Evolutionary conservation across 1,284 basidiomycete genomes (phyloP), one percentile per base, ranked within the genome.

Genomic region (Tilletia walkeri): DNA sequence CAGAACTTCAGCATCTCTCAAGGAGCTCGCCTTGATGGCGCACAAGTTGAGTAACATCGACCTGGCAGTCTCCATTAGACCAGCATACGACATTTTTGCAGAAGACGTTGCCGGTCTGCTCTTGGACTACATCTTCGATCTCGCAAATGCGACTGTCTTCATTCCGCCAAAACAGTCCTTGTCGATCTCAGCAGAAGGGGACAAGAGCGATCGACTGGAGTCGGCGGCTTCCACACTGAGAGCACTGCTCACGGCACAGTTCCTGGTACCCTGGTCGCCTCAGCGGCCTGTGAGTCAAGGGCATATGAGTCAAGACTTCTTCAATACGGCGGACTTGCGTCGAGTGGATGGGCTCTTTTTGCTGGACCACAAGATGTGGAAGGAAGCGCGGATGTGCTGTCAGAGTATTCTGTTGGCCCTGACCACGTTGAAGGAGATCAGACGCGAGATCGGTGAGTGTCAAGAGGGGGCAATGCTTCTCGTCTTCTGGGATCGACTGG

Each of bases 21-120:
- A 10, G 70, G 20, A 41, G 70, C 41, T n/a, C 36, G 34, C 24
- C 10, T 18, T 67, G 9, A 48, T 67, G 45, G 20, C 39, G 36
- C 63, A 30, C 53, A 88, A 89, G 69, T 89, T 99, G 71, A 87
- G 90, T 14, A 90, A 92, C 78, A 94, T 98, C 73, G 95, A 98
- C 79, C 86, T 99, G 0, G 92, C 92, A 4, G 92, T 98, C 24
- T 95, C 93, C 0, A 89, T 99, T 67, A 89, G 94, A 4, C 88
- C 91, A 24, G 91, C 93, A 2, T 91, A 91, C 78, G 94, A 97
- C 80, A 91, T 92, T 0, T 97, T 94, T 82, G 89, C 90, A 73
- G 95, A 99, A 82, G 91, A 95, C 81, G 88, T 94, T 18, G 89
- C 89, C 5, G 90, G 89, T 1, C 67, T 73, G 49, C 74, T 83